These are phyloP conservation scores for Sporothrix globosa DNA, from an alignment of 2,329 filamentous ascomycete species.

Conservation along the genomic window DNA sequence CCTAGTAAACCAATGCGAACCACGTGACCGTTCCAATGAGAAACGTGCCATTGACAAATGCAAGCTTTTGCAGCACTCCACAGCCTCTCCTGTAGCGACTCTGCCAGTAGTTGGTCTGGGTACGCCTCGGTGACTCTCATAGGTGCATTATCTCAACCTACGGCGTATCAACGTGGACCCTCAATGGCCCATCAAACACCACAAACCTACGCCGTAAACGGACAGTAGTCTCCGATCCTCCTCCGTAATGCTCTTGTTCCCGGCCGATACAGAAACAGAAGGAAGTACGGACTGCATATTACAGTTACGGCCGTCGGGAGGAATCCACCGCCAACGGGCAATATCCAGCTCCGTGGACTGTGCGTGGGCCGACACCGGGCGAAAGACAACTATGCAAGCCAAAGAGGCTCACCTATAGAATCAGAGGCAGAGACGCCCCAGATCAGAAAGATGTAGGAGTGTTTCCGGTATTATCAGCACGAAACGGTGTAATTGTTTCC, in stretches of 20 bases:
- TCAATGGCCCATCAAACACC: neutral
- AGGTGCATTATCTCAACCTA: slow-evolving; percentile 25
- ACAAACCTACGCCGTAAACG: neutral
- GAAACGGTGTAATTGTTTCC: slow-evolving; percentile 11
- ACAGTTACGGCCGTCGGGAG: neutral
- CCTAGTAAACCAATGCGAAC: neutral
- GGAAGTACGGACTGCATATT: neutral
- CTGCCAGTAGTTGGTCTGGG: too few relatives aligned
- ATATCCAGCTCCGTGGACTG: neutral
- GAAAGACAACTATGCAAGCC: neutral
- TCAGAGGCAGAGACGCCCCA: neutral
- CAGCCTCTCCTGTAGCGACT: neutral
- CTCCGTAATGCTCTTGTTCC: slow-evolving; percentile 9
- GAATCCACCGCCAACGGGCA: slow-evolving; percentile 6
- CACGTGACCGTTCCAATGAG: slow-evolving; percentile 16
- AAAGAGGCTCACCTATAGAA: neutral
- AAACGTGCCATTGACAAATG: neutral
- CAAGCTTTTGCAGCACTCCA: neutral
- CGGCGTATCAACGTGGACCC: too few relatives aligned
- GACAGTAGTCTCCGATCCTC: neutral
- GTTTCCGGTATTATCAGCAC: too few relatives aligned
- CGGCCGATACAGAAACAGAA: slow-evolving; percentile 3
- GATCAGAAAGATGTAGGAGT: neutral
- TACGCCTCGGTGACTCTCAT: slow-evolving; percentile 8
- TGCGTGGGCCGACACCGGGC: neutral